A percentile compares a stretch with the other conserved stretches of the same genome.
These are phyloP conservation scores for Blastomyces percursus DNA, from an alignment of 2,329 filamentous ascomycete species.

Conservation along the genomic window DNA sequence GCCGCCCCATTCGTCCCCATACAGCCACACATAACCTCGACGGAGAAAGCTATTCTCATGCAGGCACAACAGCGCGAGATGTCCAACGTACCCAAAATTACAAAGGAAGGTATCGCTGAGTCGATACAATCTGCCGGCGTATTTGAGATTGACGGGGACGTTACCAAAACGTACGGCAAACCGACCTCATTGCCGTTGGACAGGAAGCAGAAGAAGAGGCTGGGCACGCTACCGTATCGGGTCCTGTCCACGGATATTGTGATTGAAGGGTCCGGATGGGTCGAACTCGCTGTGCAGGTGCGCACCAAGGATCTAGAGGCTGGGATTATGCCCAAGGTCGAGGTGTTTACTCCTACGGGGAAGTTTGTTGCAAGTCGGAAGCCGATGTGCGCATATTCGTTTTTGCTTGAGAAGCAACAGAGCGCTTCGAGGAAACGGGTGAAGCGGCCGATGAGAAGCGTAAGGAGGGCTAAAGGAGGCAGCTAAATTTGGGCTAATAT, in stretches of 20 bases:
- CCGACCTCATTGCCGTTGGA: slow-evolving; percentile 38
- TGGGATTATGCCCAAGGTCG: slow-evolving; percentile 55
- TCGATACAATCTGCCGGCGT: slow-evolving; percentile 59
- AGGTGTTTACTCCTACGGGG: slow-evolving; percentile 76
- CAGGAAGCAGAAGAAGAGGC: slow-evolving; percentile 49
- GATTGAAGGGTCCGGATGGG: slow-evolving; percentile 86
- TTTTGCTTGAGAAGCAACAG: slow-evolving; percentile 15
- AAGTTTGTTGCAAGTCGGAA: slow-evolving; percentile 13
- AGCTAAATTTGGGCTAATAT: neutral
- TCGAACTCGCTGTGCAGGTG: slow-evolving; percentile 77
- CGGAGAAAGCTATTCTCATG: slow-evolving; percentile 64
- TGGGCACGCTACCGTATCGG: slow-evolving; percentile 57
- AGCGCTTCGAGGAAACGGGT: slow-evolving; percentile 24
- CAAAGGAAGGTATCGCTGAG: slow-evolving; percentile 45
- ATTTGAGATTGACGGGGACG: slow-evolving; percentile 67
- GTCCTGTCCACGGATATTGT: slow-evolving; percentile 74
- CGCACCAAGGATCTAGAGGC: slow-evolving; percentile 41
- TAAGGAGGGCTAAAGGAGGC: neutral
- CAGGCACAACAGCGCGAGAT: slow-evolving; percentile 53
- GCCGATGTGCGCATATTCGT: slow-evolving; percentile 10
- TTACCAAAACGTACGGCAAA: slow-evolving; percentile 67
- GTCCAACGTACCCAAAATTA: slow-evolving; percentile 50
- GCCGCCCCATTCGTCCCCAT: slow-evolving; percentile 82
- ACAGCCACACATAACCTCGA: slow-evolving; percentile 62
- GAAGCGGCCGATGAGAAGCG: slow-evolving; percentile 16